A percentile compares a stretch with the other conserved stretches of the same genome.
Evolutionary conservation across 208 protist genomes (phyloP).

Genomic region (Trypanosoma lewisi): DNA sequence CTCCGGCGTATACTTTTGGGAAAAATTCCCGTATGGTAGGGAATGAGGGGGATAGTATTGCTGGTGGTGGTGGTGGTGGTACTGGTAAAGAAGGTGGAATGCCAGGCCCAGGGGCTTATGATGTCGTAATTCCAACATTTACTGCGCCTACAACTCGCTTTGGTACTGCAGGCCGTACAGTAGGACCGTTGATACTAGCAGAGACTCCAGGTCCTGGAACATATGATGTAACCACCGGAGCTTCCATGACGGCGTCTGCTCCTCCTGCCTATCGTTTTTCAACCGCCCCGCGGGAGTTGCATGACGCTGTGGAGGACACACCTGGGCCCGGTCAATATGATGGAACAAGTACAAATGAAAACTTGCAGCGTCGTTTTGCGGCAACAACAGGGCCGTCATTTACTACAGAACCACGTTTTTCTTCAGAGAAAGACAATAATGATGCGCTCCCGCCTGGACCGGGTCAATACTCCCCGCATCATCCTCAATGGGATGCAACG

Average conservation of each 20-base stretch:
- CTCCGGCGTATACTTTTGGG: constrained; percentile 36
- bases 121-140: constrained; percentile 18
- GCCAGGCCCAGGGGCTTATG: constrained; percentile 41
- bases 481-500: constrained; percentile 24
- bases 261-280: constrained; percentile 27
- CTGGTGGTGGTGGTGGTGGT: background rate
- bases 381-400: constrained; percentile 13
- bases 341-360: background rate
- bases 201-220: constrained; percentile 31
- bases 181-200: constrained; percentile 6
- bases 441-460: constrained; percentile 15
- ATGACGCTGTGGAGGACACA: background rate
- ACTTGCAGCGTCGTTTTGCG: background rate
- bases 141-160: constrained; percentile 17
- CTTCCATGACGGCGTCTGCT: background rate
- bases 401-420: constrained; percentile 18
- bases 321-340: constrained; percentile 39
- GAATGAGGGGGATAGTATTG: background rate
- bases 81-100: background rate
- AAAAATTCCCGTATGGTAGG: constrained; percentile 28
- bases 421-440: background rate
- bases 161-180: constrained; percentile 9
- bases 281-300: constrained; percentile 25
- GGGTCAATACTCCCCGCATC: constrained; percentile 23
- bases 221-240: constrained; percentile 12